Evolutionary conservation across 202 grass and related monocot species (phyloP).

Genomic region (Cymbopogon flexuosus): DNA sequence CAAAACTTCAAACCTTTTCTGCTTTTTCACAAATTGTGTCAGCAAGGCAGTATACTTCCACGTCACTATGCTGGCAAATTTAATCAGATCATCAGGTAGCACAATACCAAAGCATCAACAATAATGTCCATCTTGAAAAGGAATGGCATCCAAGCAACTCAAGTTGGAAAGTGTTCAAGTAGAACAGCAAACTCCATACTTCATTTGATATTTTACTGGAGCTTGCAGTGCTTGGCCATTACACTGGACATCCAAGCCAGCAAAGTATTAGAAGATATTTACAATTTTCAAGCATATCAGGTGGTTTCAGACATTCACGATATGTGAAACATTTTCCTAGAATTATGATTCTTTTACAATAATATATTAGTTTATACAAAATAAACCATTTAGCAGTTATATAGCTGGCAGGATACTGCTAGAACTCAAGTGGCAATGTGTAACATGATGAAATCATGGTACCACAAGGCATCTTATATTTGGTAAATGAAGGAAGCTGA

Average conservation of each 20-base stretch:
- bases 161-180: conserved; percentile 36
- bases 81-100: conserved; percentile 23
- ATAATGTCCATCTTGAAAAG: conserved; percentile 37
- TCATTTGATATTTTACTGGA: conserved; percentile 57
- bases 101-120: conserved; percentile 21
- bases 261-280: conserved; percentile 55
- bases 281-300: conserved; percentile 39
- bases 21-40: conserved; percentile 19
- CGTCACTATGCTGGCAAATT: background rate
- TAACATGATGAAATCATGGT: background rate
- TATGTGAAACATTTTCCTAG: conserved; percentile 2
- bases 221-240: conserved; percentile 70
- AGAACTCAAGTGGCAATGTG: background rate
- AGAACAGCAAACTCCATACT: conserved; percentile 47
- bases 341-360: conserved; percentile 22
- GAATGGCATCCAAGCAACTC: conserved; percentile 21
- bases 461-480: background rate
- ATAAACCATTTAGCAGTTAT: conserved; percentile 18
- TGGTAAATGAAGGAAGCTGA: background rate
- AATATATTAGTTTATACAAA: background rate
- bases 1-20: conserved; percentile 16
- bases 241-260: conserved; percentile 81
- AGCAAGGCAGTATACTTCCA: conserved; percentile 15
- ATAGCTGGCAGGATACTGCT: background rate
- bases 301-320: background rate